A percentile compares a stretch with the other conserved stretches of the same genome.
Conservation (phyloP, 2,329 filamentous ascomycete genomes). For the Penicillium paneum region DNA sequence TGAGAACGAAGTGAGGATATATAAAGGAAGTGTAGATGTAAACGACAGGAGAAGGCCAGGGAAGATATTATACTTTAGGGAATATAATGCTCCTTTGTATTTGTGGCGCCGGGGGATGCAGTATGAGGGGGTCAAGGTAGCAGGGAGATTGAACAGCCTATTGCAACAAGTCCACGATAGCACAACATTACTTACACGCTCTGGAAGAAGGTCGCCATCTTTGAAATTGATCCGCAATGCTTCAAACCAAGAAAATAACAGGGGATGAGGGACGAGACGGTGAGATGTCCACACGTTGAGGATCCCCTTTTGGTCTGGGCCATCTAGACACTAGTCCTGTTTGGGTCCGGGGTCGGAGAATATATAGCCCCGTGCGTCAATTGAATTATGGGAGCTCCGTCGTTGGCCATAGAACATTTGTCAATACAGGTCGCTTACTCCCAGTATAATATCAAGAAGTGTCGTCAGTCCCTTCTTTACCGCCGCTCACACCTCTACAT, state of each 20-base stretch:
- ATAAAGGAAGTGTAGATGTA: conserved; percentile 3
- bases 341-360: conserved; percentile 1
- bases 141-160: conserved; percentile 2
- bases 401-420: neutral
- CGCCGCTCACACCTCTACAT: neutral
- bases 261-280: conserved; percentile 8
- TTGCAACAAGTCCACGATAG: neutral
- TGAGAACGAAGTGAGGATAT: conserved; percentile 6
- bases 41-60: conserved; percentile 2
- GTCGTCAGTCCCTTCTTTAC: neutral
- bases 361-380: neutral
- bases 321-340: conserved; percentile 14
- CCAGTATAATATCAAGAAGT: neutral
- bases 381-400: conserved; percentile 9
- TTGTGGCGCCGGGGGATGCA: conserved; percentile 21
- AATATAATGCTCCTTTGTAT: conserved; percentile 18
- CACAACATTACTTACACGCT: conserved; percentile 45
- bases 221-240: conserved; percentile 17
- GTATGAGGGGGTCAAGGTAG: conserved; percentile 20
- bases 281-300: conserved; percentile 11
- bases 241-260: conserved; percentile 6
- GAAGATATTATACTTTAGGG: conserved; percentile 13
- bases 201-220: conserved; percentile 50
- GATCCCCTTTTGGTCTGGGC: conserved; percentile 20
- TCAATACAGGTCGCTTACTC: neutral